phyloP scores from a whole-genome alignment of 1,139 yeast species.

The Nakaseomyces kungkrabaensis region DNA sequence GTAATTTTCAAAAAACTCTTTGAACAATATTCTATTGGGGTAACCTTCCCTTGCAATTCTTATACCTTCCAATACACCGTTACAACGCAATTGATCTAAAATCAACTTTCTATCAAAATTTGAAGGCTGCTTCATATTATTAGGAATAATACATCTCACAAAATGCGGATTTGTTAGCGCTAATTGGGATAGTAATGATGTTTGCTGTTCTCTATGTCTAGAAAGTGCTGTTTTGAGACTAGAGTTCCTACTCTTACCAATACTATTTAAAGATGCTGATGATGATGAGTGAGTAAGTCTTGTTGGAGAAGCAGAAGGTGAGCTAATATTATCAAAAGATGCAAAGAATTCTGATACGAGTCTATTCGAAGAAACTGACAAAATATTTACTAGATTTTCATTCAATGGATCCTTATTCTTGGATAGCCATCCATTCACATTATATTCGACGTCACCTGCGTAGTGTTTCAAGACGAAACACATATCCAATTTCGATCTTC shows the following conservation, averaged over 20 bases:
- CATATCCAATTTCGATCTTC: slow-evolving; percentile 55
- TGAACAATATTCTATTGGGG: slow-evolving; percentile 82
- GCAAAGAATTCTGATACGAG: slow-evolving; percentile 42
- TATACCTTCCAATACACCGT: slow-evolving; percentile 97
- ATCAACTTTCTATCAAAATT: slow-evolving; percentile 69
- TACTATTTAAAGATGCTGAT: slow-evolving; percentile 2
- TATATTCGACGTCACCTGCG: slow-evolving; percentile 91
- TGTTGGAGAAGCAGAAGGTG: slow-evolving; percentile 13
- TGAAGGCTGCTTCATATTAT: slow-evolving; percentile 60
- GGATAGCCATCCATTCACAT: slow-evolving; percentile 86
- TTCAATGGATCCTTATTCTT: slow-evolving; percentile 92
- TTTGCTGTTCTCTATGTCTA: slow-evolving; percentile 75
- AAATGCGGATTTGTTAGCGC: slow-evolving; percentile 88
- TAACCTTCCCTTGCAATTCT: slow-evolving; percentile 95
- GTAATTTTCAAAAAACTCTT: slow-evolving; percentile 70
- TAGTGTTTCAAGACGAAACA: slow-evolving; percentile 83
- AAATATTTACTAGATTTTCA: slow-evolving; percentile 53
- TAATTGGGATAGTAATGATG: slow-evolving; percentile 61
- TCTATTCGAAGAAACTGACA: slow-evolving; percentile 47
- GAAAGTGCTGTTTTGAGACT: slow-evolving; percentile 73
- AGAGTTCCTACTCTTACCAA: slow-evolving; percentile 3
- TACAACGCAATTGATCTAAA: slow-evolving; percentile 82
- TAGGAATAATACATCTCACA: slow-evolving; percentile 92
- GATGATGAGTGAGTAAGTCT: slow-evolving; percentile 1
- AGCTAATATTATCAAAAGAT: neutral